Evolutionary conservation across 2,329 filamentous ascomycete genomes (phyloP).

Genomic region (Niveomyces coronatus): DNA sequence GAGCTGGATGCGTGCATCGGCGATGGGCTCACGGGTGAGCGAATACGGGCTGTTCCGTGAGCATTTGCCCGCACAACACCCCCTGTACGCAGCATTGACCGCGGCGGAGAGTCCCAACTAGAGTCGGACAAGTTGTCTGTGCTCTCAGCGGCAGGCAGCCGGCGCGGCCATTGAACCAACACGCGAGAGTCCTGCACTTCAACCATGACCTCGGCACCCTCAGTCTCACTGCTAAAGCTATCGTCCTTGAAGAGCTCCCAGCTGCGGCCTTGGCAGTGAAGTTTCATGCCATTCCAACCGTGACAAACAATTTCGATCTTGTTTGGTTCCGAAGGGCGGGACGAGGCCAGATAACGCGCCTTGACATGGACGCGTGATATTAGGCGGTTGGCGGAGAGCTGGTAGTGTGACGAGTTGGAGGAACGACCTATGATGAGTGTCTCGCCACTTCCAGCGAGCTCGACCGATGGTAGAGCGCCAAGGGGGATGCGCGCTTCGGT

Average conservation of each 20-base stretch:
- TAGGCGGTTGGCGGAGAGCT: conserved; percentile 82
- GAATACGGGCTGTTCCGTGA: conserved; percentile 46
- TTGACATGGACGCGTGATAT: conserved; percentile 91
- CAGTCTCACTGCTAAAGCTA: conserved; percentile 81
- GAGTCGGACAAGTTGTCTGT: conserved; percentile 50
- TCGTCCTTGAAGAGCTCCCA: conserved; percentile 84
- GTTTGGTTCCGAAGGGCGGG: conserved; percentile 57
- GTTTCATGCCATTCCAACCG: conserved; percentile 90
- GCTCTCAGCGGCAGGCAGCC: conserved; percentile 25
- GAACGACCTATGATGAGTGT: conserved; percentile 81
- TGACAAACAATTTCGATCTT: conserved; percentile 82
- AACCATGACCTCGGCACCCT: conserved; percentile 82
- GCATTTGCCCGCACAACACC: conserved; percentile 49
- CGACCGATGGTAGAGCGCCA: conserved; percentile 69
- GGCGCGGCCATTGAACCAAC: conserved; percentile 75
- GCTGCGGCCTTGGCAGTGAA: conserved; percentile 82
- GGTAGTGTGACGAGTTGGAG: conserved; percentile 90
- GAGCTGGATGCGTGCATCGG: conserved; percentile 34
- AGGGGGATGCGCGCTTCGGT: conserved; percentile 66
- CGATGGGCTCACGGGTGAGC: conserved; percentile 64
- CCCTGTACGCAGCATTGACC: conserved; percentile 20
- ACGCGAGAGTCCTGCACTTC: conserved; percentile 91
- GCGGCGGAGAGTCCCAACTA: conserved; percentile 55
- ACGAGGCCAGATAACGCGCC: conserved; percentile 68
- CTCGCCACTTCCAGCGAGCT: conserved; percentile 73